These are phyloP conservation scores for Hyaloscypha finlandica DNA, from an alignment of 495 filamentous ascomycete species.

Conservation along the genomic window DNA sequence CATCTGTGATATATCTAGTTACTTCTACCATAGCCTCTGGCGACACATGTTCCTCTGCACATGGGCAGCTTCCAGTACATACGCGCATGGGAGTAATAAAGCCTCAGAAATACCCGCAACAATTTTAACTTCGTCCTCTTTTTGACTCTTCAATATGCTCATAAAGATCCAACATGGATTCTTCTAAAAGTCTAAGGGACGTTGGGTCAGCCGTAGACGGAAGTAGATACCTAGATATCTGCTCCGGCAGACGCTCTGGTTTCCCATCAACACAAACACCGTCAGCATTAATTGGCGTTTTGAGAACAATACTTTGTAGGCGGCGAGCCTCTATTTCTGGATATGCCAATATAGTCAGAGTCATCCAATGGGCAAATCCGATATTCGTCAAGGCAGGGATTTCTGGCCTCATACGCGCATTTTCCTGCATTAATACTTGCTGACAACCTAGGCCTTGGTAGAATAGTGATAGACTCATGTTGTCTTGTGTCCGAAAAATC, in stretches of 20 bases:
- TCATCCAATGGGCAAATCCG: conserved; percentile 80
- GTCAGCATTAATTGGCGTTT: conserved; percentile 68
- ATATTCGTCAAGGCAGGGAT: conserved; percentile 35
- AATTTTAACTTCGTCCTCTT: too few relatives aligned
- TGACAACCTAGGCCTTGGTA: not conserved
- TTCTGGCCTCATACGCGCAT: not conserved
- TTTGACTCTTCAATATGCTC: too few relatives aligned
- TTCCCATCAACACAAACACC: conserved; percentile 61
- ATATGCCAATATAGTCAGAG: conserved; percentile 70
- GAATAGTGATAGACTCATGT: not conserved
- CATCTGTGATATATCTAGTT: too few relatives aligned
- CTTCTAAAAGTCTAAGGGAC: too few relatives aligned
- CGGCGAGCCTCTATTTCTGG: conserved; percentile 77
- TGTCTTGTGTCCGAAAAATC: not conserved
- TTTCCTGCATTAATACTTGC: not conserved
- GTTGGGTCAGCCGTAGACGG: conserved; percentile 41
- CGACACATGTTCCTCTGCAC: too few relatives aligned
- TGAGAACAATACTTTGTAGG: conserved; percentile 67
- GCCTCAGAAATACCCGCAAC: too few relatives aligned
- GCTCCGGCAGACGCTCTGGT: conserved; percentile 75
- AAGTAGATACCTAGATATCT: conserved; percentile 72
- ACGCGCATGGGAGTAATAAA: too few relatives aligned
- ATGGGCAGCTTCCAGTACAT: too few relatives aligned
- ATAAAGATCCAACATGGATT: too few relatives aligned
- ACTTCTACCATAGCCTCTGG: too few relatives aligned